Evolutionary conservation across 352 stramenopile species (phyloP), one percentile per base, ranked within the genome.

Genomic region (Phytophthora tentaculata): DNA sequence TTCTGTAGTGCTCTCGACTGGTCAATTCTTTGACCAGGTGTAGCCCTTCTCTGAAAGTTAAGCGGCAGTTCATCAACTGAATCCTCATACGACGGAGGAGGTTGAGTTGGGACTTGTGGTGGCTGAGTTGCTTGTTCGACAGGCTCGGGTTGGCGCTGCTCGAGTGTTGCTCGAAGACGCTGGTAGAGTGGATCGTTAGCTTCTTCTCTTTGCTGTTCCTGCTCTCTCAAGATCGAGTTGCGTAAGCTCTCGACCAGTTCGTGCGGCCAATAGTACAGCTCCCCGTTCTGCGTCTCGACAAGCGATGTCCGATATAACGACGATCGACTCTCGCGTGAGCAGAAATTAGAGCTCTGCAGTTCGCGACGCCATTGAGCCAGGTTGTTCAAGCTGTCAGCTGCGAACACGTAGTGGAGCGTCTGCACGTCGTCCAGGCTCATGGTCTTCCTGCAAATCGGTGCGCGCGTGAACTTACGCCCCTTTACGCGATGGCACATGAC

Each of bases 261-360:
- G 5, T 81, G 67, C 26, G 74, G 74, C 74, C 74, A 81, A 61
- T 81, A 81, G 53, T 77, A 81, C n/a, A 77, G n/a, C 55, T 81
- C 74, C 1, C 67, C 55, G 35, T 71, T 71, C 16, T 71, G 64
- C 19, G 73, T 56, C 39, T 76, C 66, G 37, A 69, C 68, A 5
- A 73, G 47, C 22, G 57, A 63, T 12, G 70, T 48, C 12, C 48
- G 43, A 26, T 72, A 61, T 26, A 74, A 14, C 10, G 61, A 68
- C 43, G 57, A 67, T 26, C 43, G 44, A 28, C 39, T 56, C 2
- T 73, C 53, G 14, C 60, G 54, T 8, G 56, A 41, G 56, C 28
- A 56, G 20, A 79, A 79, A 26, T 70, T 74, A 16, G 70, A 63
- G 5, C 50, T 74, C 50, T 73, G 56, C 19, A 88, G 43, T 24